A percentile compares a stretch with the other conserved stretches of the same genome.
Conservation (phyloP, 768 basidiomycete genomes). For the Coprinopsis cinerea region DNA sequence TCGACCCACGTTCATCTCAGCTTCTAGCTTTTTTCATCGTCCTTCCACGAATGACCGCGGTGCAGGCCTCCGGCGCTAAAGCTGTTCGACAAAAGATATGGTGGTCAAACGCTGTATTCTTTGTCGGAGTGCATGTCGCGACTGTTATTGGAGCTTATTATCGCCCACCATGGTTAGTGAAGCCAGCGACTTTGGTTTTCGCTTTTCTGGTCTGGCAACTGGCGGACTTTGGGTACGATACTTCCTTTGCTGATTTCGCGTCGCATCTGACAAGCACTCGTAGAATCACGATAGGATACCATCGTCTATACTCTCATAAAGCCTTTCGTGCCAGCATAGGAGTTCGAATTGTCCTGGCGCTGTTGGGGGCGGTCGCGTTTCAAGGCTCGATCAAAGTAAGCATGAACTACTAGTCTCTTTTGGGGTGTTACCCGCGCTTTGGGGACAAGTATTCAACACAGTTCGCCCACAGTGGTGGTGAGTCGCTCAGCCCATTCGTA, state of each 20-base stretch:
- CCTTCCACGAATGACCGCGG: too few relatives aligned
- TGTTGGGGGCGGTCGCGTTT: conserved; percentile 66
- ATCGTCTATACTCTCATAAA: conserved; percentile 73
- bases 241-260: conserved; percentile 1
- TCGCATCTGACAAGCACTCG: not conserved
- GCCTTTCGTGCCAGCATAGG: conserved; percentile 54
- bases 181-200: conserved; percentile 42
- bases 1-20: not conserved
- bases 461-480: conserved; percentile 43
- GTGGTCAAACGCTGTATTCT: conserved; percentile 61
- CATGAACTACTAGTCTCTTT: not conserved
- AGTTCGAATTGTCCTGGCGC: conserved; percentile 54
- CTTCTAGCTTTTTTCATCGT: not conserved
- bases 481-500: conserved; percentile 16
- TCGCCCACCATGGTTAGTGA: conserved; percentile 40
- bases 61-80: not conserved
- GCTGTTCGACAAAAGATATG: conserved; percentile 35
- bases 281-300: conserved; percentile 73
- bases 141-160: conserved; percentile 46
- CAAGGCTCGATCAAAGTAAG: conserved; percentile 75
- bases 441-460: not conserved
- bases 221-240: conserved; percentile 56
- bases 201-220: conserved; percentile 61
- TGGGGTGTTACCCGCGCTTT: not conserved
- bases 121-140: conserved; percentile 50